Percentiles rank a stretch among this genome's conserved stretches.
phyloP scores from a whole-genome alignment of 164 flowering plant species.

The grape (Vitis vinifera) region DNA sequence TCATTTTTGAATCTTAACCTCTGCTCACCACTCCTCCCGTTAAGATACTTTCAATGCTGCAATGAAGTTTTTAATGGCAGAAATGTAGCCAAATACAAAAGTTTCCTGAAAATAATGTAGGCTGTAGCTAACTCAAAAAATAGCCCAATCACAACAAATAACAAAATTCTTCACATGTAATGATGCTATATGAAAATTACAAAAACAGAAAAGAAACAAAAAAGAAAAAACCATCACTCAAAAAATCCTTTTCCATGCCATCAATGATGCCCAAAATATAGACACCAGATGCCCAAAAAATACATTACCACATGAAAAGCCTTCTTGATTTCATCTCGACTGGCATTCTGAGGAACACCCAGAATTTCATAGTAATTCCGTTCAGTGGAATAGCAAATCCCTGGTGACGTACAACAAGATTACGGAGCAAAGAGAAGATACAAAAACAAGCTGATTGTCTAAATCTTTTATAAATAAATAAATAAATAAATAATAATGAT shows the following conservation, averaged over 20 bases:
- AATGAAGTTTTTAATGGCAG: too few species aligned
- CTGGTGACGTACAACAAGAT: constrained; percentile 23
- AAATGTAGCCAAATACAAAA: too few species aligned
- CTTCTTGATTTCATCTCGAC: constrained; percentile 79
- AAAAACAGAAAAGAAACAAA: neutral
- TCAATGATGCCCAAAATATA: too few species aligned
- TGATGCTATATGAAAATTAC: too few species aligned
- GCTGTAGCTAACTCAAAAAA: too few species aligned
- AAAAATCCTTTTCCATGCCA: too few species aligned
- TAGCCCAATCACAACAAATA: too few species aligned
- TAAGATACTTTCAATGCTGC: too few species aligned
- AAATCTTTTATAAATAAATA: neutral
- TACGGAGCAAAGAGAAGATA: neutral
- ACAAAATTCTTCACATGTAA: too few species aligned
- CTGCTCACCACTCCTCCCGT: too few species aligned
- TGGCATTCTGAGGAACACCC: constrained; percentile 69
- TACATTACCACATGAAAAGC: constrained; percentile 73
- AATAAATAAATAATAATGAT: neutral
- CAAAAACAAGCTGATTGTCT: neutral
- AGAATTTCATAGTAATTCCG: constrained; percentile 71
- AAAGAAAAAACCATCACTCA: neutral
- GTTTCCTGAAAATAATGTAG: too few species aligned
- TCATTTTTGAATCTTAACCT: too few species aligned
- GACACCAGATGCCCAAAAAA: neutral
- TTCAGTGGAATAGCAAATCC: constrained; percentile 27